Evolutionary conservation across 371 early-diverging fungal species (phyloP), one percentile per base, ranked within the genome.

Genomic region (Dichotomocladium elegans): DNA sequence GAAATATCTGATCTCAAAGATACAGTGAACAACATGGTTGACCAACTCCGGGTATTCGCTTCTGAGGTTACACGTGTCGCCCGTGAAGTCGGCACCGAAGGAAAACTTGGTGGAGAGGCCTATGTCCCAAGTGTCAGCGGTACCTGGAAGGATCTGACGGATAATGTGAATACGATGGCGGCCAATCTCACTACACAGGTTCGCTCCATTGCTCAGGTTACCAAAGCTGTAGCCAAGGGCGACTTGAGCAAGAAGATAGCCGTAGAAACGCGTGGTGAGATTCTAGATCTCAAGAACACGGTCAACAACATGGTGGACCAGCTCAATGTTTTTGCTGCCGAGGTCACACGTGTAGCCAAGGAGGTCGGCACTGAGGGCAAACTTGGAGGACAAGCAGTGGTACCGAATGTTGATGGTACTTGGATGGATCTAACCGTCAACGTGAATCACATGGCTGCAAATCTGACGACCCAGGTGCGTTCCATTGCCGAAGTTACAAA

Each of bases 241-340:
- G 80, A 82, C 58, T 78, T 74, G 25, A 72, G 73, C 8, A 68
- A 71, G 26, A 72, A 74, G 59, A 82, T 85, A 44, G 83, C 79
- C 14, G 73, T 82, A 8, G 79, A 81, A 41, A 82, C 81, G 0
- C 66, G 69, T 21, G 83, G 83, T 30, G 83, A 85, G 60, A 83
- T 83, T 79, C 79, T 81, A 35, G 49, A 48, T 2, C 72, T 85
- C 44, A 83, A 85, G 62, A 77, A 81, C 33, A 82, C 82, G 48
- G 84, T 86, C 49, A 84, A 85, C 58, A 74, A 81, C 48, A 86
- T 86, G 83, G 56, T 84, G 7, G 72, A 66, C 21, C 73, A 70
- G 43, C 50, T 78, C 1, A 34, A 49, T 14, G 58, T 53, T 0
- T 69, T 75, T 54, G 72, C 68, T 2, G 37, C 37, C 9, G 37